Conservation (phyloP, 148 eudicot species). For the Suaeda aralocaspica region DNA sequence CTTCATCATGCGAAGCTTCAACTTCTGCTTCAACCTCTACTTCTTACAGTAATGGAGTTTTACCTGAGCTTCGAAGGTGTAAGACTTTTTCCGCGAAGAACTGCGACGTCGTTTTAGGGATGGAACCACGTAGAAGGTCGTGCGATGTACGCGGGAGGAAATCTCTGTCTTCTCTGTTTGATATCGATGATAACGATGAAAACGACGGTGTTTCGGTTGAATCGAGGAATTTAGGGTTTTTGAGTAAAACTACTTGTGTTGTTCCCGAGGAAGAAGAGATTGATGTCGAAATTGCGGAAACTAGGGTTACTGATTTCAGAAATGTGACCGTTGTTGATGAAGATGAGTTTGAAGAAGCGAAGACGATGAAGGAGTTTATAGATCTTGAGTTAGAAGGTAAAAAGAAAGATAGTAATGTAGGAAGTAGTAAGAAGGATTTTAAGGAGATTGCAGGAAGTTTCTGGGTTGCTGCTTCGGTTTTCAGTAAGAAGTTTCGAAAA, state of each 20-base stretch:
- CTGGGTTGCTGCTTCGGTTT: slow-evolving; percentile 64
- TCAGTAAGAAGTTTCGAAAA: slow-evolving; percentile 64
- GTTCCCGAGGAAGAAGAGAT: slow-evolving; percentile 25
- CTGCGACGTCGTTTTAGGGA: slow-evolving; percentile 25
- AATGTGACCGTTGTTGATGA: too few relatives aligned
- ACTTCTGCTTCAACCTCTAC: slow-evolving; percentile 11
- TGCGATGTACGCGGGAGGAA: slow-evolving; percentile 60
- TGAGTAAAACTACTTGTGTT: slow-evolving; percentile 28
- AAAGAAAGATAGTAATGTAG: slow-evolving; percentile 11
- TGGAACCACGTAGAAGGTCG: slow-evolving; percentile 62
- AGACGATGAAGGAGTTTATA: slow-evolving; percentile 80
- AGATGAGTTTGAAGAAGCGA: slow-evolving; percentile 43
- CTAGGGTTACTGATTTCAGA: slow-evolving; percentile 45
- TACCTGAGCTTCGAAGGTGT: slow-evolving; percentile 71
- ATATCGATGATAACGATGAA: slow-evolving; percentile 35
- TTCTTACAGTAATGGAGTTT: not conserved
- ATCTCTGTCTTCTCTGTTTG: slow-evolving; percentile 43
- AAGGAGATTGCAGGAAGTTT: slow-evolving; percentile 56
- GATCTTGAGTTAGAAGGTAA: slow-evolving; percentile 55
- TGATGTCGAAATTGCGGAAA: slow-evolving; percentile 3
- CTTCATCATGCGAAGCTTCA: slow-evolving; percentile 25
- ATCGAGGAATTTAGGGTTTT: slow-evolving; percentile 52
- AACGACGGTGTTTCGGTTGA: slow-evolving; percentile 29
- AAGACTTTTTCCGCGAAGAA: slow-evolving; percentile 47
- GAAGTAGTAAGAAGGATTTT: slow-evolving; percentile 35